Percentiles rank a stretch among this genome's conserved stretches.
Conservation (phyloP, 148 eudicot species). For the Pouteria glomerata region DNA sequence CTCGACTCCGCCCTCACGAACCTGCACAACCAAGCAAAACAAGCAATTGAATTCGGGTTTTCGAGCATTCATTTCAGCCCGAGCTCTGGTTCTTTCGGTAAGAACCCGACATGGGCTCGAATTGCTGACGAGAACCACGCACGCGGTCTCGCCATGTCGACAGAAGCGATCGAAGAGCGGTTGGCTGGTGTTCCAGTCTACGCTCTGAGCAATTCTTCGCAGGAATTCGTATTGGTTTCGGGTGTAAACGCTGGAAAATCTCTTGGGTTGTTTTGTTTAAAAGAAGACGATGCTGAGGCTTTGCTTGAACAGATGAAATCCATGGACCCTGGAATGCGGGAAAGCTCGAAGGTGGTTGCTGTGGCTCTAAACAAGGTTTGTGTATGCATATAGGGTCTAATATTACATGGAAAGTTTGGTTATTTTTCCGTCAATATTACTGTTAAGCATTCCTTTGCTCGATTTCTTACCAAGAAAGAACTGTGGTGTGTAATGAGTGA, state of each 20-base stretch:
- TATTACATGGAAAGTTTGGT: not conserved
- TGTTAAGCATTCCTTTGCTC: not conserved
- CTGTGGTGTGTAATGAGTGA: conserved; percentile 10
- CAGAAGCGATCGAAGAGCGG: conserved; percentile 63
- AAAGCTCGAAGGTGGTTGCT: conserved; percentile 67
- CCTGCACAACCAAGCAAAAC: conserved; percentile 14
- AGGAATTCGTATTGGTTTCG: conserved; percentile 75
- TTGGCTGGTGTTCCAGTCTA: conserved; percentile 73
- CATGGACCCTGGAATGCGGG: conserved; percentile 58
- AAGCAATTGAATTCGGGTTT: conserved; percentile 11
- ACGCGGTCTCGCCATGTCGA: conserved; percentile 26
- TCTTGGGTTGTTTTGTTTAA: conserved; percentile 71
- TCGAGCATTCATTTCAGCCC: conserved; percentile 2
- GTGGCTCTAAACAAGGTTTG: conserved; percentile 72
- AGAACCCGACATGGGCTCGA: conserved; percentile 29
- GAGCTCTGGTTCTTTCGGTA: not conserved
- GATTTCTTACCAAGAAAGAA: not conserved
- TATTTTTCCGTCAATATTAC: not conserved
- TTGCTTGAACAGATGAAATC: conserved; percentile 65
- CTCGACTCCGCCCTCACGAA: conserved; percentile 30
- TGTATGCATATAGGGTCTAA: not conserved
- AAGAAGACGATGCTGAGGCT: conserved; percentile 61
- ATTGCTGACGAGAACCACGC: conserved; percentile 10
- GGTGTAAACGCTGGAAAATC: conserved; percentile 34
- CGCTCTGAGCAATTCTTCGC: conserved; percentile 56